A percentile compares a stretch with the other conserved stretches of the same genome.
Evolutionary conservation across 2,329 filamentous ascomycete genomes (phyloP).

Genomic region (Penicillium sp.): DNA sequence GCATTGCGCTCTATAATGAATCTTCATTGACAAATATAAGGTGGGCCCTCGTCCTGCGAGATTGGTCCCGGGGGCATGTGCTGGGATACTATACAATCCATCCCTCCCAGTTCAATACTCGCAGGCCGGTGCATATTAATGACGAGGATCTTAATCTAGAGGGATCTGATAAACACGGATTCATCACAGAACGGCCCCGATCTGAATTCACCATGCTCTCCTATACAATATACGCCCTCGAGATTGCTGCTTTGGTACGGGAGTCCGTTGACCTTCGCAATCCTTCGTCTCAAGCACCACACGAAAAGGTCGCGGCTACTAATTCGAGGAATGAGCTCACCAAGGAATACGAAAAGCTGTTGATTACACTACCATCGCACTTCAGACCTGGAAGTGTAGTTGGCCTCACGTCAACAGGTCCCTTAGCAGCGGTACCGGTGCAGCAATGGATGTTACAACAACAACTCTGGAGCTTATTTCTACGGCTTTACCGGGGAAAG

Average conservation of each 20-base stretch:
- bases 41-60: conserved; percentile 17
- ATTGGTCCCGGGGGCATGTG: conserved; percentile 19
- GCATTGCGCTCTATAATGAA: background rate
- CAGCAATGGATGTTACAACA: conserved; percentile 20
- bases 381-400: conserved; percentile 12
- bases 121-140: conserved; percentile 16
- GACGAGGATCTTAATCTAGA: conserved; percentile 9
- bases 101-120: conserved; percentile 17
- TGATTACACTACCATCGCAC: conserved; percentile 7
- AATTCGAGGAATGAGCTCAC: background rate
- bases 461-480: conserved; percentile 18
- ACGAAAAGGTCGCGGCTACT: background rate
- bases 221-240: conserved; percentile 5
- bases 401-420: conserved; percentile 13
- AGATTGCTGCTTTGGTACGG: conserved; percentile 2
- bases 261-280: conserved; percentile 4
- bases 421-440: conserved; percentile 14
- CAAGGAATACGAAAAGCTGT: conserved; percentile 10
- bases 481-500: conserved; percentile 11
- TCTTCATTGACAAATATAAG: background rate
- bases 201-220: conserved; percentile 15
- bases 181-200: conserved; percentile 2
- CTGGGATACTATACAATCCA: conserved; percentile 19
- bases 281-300: background rate
- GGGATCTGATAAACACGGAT: background rate